Evolutionary conservation across 208 protist genomes (phyloP).

Genomic region (Borovskyia barvae): DNA sequence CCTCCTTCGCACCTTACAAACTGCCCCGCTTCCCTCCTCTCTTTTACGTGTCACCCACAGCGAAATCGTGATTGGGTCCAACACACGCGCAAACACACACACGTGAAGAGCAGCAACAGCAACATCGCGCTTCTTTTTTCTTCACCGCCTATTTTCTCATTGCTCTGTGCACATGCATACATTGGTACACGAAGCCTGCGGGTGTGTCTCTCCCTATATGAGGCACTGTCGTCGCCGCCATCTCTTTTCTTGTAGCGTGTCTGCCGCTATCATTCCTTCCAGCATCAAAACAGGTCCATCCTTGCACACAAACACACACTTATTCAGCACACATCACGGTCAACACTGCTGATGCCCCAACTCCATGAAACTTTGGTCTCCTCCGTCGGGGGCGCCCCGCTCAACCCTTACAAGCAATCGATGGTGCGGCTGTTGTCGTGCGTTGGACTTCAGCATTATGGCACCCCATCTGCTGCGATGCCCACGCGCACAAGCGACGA

Average conservation of each 20-base stretch:
- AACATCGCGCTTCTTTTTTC: too few species aligned
- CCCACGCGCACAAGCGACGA: conserved; percentile 31
- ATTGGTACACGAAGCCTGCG: too few species aligned
- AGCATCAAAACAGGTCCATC: background rate
- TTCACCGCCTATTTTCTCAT: too few species aligned
- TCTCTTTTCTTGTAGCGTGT: too few species aligned
- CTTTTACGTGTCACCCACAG: too few species aligned
- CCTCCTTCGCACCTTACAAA: too few species aligned
- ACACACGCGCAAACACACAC: too few species aligned
- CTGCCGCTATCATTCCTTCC: background rate
- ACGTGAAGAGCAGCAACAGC: too few species aligned
- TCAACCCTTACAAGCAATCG: conserved; percentile 62
- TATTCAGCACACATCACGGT: background rate
- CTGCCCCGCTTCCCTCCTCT: too few species aligned
- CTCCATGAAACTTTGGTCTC: conserved; percentile 12
- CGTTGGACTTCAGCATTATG: conserved; percentile 59
- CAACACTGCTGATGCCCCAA: background rate
- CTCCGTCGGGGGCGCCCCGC: background rate
- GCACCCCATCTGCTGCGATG: conserved; percentile 35
- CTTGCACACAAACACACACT: background rate
- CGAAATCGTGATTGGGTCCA: too few species aligned
- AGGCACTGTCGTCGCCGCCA: too few species aligned
- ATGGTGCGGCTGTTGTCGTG: conserved; percentile 53
- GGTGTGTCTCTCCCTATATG: too few species aligned
- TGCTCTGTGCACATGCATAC: background rate